Evolutionary conservation across 805 yeast genomes (phyloP).

Genomic region (Yarrowia sp.): DNA sequence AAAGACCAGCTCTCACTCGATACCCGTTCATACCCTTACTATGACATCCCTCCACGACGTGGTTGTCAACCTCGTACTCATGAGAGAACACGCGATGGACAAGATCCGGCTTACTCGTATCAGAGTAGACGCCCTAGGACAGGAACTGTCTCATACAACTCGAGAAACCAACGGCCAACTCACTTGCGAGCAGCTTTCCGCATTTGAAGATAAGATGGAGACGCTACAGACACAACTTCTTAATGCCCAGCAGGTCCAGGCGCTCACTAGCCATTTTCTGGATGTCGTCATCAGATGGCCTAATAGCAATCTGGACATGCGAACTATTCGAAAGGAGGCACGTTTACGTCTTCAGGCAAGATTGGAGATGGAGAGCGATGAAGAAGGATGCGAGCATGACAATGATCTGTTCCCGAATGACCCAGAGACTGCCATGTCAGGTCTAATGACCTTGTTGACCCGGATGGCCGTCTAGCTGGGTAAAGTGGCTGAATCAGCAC

Average conservation of each 20-base stretch:
- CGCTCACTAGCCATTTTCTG: conserved; percentile 19
- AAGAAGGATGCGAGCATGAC: not conserved
- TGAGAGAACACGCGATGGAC: conserved; percentile 31
- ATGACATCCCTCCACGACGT: conserved; percentile 19
- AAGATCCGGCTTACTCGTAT: conserved; percentile 1
- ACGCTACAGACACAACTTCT: conserved; percentile 7
- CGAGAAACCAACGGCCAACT: conserved; percentile 26
- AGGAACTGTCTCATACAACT: conserved; percentile 17
- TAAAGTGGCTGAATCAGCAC: no score
- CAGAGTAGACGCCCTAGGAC: conserved; percentile 8
- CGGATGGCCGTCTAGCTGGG: not conserved
- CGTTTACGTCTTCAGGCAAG: not conserved
- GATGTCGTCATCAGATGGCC: conserved; percentile 35
- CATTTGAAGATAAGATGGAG: conserved; percentile 26
- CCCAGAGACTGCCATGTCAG: conserved; percentile 13
- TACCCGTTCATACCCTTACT: no score
- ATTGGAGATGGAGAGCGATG: not conserved
- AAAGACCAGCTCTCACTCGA: no score
- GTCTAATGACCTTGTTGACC: conserved; percentile 3
- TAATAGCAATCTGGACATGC: conserved; percentile 17
- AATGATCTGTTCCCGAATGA: conserved; percentile 5
- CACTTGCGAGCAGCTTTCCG: conserved; percentile 37
- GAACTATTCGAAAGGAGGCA: conserved; percentile 7
- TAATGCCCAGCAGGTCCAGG: conserved; percentile 31
- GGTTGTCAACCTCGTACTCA: conserved; percentile 20